Base-by-base conservation (phyloP, 202 grass and related monocot genomes). In the Setaria viridis region DNA sequence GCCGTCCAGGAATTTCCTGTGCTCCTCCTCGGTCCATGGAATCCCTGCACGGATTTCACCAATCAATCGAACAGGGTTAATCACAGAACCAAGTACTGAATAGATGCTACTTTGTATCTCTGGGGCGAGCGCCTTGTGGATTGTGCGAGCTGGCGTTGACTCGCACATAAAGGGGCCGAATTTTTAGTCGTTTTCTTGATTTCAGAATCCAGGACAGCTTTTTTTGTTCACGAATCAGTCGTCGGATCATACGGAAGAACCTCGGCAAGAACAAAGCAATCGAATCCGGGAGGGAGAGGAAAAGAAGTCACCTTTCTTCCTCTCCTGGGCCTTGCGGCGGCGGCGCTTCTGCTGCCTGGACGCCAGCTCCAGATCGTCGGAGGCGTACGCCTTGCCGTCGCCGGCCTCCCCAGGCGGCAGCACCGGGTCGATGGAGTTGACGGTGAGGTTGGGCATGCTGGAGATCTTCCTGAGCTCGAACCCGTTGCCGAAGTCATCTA, bases 21-120 rank as follows among this genome's bases (percentile, higher is more conserved):
- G 94, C 89, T 95, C 94, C 85, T 93, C 94, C 78, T 91, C 93
- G 5, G 93, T 93, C 93, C 93, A 95, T 15, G 93, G 91, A 6
- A 95, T 80, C 25, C 93, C 93, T 93, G 81, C n/a, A n/a, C 2
- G 48, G 48, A 41, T 75, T 77, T 30, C 79, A 80, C 19, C 33
- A 35, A 81, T 56, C 16, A 32, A 70, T 11, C 32, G n/a, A 74
- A 48, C 11, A 33, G 80, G 32, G 29, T 74, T 37, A 62, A 84
- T 59, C 37, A 54, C 34, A 70, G 49, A 33, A 63, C 59, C 59
- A 62, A 32, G 10, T 32, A 62, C 60, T 33, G 60, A 33, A 46
- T 9, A 46, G 1, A 9, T 64, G 53, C 9, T 48, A 74, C 17
- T 65, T 65, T 21, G 49, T 35, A 45, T 46, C 78, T 65, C 15